These are phyloP conservation scores for Gorgonomyces haynaldii DNA, from an alignment of 192 early-diverging fungal genomes.

Conservation along the genomic window DNA sequence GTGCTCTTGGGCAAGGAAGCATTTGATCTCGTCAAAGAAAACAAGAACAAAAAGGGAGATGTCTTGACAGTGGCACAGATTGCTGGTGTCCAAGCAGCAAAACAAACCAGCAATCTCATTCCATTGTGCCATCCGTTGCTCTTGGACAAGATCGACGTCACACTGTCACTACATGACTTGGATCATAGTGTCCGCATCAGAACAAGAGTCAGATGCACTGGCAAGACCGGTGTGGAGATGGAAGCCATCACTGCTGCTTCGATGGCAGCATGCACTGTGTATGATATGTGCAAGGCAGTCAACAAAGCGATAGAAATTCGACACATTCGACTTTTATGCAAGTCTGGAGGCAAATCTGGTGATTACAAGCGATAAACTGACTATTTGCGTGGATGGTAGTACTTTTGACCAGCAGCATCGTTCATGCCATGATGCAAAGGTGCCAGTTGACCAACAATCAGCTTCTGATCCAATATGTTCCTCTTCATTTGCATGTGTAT, in stretches of 20 bases:
- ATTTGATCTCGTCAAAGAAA: slow-evolving; percentile 49
- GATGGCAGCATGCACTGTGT: slow-evolving; percentile 72
- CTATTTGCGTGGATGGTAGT: no score
- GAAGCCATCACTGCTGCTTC: slow-evolving; percentile 66
- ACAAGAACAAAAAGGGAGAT: slow-evolving; percentile 75
- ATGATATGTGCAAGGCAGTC: slow-evolving; percentile 93
- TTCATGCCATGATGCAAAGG: no score
- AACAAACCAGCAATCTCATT: slow-evolving; percentile 67
- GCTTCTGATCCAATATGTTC: no score
- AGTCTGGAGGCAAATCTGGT: slow-evolving; percentile 79
- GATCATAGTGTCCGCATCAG: slow-evolving; percentile 52
- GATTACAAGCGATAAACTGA: no score
- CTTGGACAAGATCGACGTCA: slow-evolving; percentile 58
- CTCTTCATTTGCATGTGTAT: no score
- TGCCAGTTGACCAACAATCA: no score
- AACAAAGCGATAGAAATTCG: slow-evolving; percentile 71
- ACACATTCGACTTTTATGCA: slow-evolving; percentile 59
- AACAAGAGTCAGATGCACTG: slow-evolving; percentile 58
- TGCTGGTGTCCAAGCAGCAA: slow-evolving; percentile 85
- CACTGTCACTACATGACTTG: slow-evolving; percentile 20
- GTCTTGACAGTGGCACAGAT: slow-evolving; percentile 77
- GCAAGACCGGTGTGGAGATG: slow-evolving; percentile 86
- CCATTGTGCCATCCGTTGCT: slow-evolving; percentile 80
- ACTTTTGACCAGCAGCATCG: no score
- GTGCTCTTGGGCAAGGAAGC: slow-evolving; percentile 60